Evolutionary conservation across 352 stramenopile species (phyloP), one percentile per base, ranked within the genome.

Genomic region (Blastocystis sp.): DNA sequence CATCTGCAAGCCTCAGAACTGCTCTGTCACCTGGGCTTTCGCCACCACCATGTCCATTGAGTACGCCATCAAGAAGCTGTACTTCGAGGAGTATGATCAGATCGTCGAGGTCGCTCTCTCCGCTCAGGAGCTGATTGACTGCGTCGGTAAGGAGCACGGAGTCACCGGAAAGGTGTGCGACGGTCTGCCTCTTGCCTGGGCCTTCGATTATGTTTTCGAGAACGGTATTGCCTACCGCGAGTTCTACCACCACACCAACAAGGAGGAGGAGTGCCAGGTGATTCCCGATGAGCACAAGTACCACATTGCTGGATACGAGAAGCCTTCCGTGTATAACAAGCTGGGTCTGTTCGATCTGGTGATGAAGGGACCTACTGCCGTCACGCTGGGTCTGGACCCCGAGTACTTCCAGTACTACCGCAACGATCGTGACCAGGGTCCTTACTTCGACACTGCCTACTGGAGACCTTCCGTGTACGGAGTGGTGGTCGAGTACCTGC

Each of bases 21-120:
- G 53, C 53, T 21, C 53, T 61, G 53, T 61, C 11, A 61, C 53
- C n/a, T 61, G 53, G 53, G 53, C 53, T 21, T 61, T 61, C 53
- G 53, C 53, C 24, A 21, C 24, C 9, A 61, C 11, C 7, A 61
- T 9, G 6, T 61, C 53, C 9, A 61, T 61, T 29, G 53, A 61
- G 53, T 61, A 61, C 53, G 53, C 53, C n/a, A 61, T 61, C n/a
- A 61, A 61, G 53, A 61, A 61, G 53, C 53, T 61, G 53, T 61
- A 61, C 53, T 29, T 61, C 14, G 53, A 61, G 53, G 53, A 61
- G 53, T 61, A 61, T 21, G 53, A 61, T 29, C 53, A 61, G 53
- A 61, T 61, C 24, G 53, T 61, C 9, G 53, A 61, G 53, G 53
- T 61, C 11, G 53, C 53, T 61, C 53, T 61, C n/a, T 61, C 53